Evolutionary conservation across 768 basidiomycete genomes (phyloP).

Genomic region (Collybia nuda): DNA sequence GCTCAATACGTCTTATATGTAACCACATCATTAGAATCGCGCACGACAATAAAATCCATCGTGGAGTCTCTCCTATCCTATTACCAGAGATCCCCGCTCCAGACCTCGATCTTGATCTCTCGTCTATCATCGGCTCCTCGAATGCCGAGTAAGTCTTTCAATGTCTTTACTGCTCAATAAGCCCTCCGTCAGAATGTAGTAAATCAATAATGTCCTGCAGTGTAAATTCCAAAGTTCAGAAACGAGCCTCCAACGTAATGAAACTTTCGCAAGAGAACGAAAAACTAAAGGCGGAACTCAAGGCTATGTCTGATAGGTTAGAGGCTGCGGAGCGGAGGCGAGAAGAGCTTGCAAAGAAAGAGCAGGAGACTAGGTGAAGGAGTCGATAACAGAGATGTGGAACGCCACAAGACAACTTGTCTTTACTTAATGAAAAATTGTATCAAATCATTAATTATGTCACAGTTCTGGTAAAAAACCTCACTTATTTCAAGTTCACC

Average conservation of each 20-base stretch:
- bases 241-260: constrained; percentile 76
- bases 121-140: constrained; percentile 39
- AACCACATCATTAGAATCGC: constrained; percentile 21
- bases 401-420: no score
- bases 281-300: constrained; percentile 73
- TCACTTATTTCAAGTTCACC: constrained; percentile 7
- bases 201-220: constrained; percentile 28
- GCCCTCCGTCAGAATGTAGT: constrained; percentile 9
- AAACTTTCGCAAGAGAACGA: constrained; percentile 80
- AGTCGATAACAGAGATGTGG: constrained; percentile 9
- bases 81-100: constrained; percentile 52
- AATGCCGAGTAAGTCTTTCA: constrained; percentile 48
- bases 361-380: constrained; percentile 16
- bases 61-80: constrained; percentile 9
- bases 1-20: constrained; percentile 28
- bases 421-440: no score
- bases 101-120: constrained; percentile 43
- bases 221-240: constrained; percentile 49
- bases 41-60: constrained; percentile 1
- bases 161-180: constrained; percentile 10
- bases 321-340: constrained; percentile 72
- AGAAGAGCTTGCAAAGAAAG: constrained; percentile 39
- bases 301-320: constrained; percentile 70
- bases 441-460: constrained; percentile 1
- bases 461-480: constrained; percentile 10